A percentile compares a stretch with the other conserved stretches of the same genome.
These are phyloP conservation scores for Phytophthora vignae DNA, from an alignment of 352 stramenopile genomes.

Conservation along the genomic window DNA sequence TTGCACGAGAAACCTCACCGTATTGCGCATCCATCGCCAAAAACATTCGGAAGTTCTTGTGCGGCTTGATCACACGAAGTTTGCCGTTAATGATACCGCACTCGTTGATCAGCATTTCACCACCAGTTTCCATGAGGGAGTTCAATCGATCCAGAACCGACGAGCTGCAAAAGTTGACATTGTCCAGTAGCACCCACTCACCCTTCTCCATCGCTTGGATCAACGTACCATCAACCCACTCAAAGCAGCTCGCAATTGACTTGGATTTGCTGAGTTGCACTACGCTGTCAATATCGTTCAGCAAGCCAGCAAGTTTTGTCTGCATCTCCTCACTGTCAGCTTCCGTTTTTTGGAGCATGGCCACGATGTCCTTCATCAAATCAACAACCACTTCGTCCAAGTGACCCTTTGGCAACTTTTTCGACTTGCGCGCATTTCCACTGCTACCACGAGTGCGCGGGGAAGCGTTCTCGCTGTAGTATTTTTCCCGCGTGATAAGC, in stretches of 20 bases:
- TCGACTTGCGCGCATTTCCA: slow-evolving; percentile 33
- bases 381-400: slow-evolving; percentile 69
- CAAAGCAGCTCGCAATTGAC: slow-evolving; percentile 91
- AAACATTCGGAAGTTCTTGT: slow-evolving; percentile 99
- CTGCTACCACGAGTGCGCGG: slow-evolving; percentile 5
- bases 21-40: slow-evolving; percentile 97
- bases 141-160: slow-evolving; percentile 99
- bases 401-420: slow-evolving; percentile 72
- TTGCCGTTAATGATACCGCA: slow-evolving; percentile 94
- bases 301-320: slow-evolving; percentile 24
- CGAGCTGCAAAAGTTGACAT: slow-evolving; percentile 99
- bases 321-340: slow-evolving; percentile 11
- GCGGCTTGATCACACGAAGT: slow-evolving; percentile 95
- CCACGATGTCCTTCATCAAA: slow-evolving; percentile 59
- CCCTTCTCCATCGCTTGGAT: slow-evolving; percentile 98
- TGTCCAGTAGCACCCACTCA: slow-evolving; percentile 99
- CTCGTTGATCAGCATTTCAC: slow-evolving; percentile 98
- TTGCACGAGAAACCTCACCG: slow-evolving; percentile 98
- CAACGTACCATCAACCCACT: slow-evolving; percentile 98
- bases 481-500: slow-evolving; percentile 51
- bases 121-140: slow-evolving; percentile 97
- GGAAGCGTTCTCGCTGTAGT: slow-evolving; percentile 38
- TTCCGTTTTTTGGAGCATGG: slow-evolving; percentile 34
- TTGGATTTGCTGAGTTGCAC: slow-evolving; percentile 68
- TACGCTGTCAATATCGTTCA: slow-evolving; percentile 46